These are phyloP conservation scores for Cyberlindnera mrakii DNA, from an alignment of 805 yeast species.

Conservation along the genomic window DNA sequence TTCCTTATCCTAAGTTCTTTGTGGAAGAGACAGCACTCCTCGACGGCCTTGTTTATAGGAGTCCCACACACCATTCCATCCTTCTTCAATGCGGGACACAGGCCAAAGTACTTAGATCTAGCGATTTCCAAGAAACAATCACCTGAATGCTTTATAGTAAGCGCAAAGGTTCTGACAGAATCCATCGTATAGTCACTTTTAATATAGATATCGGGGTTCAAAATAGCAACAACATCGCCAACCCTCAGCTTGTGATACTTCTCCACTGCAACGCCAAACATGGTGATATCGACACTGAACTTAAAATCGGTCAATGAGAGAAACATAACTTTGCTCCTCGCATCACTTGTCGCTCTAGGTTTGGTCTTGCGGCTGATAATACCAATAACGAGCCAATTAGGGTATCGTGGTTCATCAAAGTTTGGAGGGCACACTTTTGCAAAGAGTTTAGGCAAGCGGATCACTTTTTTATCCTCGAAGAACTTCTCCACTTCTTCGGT, in stretches of 20 bases:
- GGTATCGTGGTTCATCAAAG: constrained; percentile 59
- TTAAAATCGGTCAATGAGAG: constrained; percentile 65
- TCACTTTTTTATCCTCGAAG: constrained; percentile 44
- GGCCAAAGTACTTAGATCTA: constrained; percentile 56
- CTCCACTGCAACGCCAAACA: constrained; percentile 64
- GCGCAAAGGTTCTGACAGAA: constrained; percentile 37
- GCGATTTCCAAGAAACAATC: constrained; percentile 71
- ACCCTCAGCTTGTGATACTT: constrained; percentile 66
- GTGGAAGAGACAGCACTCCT: constrained; percentile 68
- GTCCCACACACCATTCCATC: constrained; percentile 50
- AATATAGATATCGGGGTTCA: constrained; percentile 62
- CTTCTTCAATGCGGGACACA: constrained; percentile 43
- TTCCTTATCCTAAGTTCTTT: constrained; percentile 48
- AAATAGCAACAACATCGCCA: constrained; percentile 68
- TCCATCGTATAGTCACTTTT: constrained; percentile 15
- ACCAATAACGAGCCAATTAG: constrained; percentile 81
- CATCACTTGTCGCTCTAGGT: constrained; percentile 37
- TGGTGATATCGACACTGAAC: constrained; percentile 49
- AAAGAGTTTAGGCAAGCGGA: constrained; percentile 52
- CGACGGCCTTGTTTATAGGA: constrained; percentile 49
- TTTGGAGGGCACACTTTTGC: constrained; percentile 67
- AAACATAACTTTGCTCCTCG: constrained; percentile 47
- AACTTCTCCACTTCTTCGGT: constrained; percentile 28
- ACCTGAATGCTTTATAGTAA: constrained; percentile 45
- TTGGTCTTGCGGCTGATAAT: constrained; percentile 53